Conservation (phyloP, 2,329 filamentous ascomycete genomes). For the Fusarium haematococcum region DNA sequence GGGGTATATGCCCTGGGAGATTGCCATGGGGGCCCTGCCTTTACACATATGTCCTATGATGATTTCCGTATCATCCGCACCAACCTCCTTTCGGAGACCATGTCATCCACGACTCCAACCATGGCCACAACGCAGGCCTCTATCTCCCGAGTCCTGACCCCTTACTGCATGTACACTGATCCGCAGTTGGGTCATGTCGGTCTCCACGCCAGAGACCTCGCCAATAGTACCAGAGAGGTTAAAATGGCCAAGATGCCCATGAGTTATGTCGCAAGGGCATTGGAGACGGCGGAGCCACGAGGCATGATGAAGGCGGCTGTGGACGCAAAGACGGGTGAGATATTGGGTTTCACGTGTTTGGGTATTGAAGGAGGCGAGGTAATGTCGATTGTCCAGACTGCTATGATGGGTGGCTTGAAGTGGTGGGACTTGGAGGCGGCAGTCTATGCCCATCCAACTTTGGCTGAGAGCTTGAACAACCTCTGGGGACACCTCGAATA, state of each 20-base stretch:
- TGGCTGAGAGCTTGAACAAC: conserved; percentile 65
- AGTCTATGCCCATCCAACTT: conserved; percentile 62
- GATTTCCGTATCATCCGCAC: conserved; percentile 64
- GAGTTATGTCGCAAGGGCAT: conserved; percentile 60
- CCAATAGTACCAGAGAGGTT: conserved; percentile 47
- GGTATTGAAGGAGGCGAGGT: conserved; percentile 65
- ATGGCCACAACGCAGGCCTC: conserved; percentile 41
- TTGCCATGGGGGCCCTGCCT: conserved; percentile 63
- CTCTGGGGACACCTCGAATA: conserved; percentile 58
- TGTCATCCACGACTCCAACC: conserved; percentile 41
- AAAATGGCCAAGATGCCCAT: conserved; percentile 64
- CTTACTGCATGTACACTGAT: conserved; percentile 65
- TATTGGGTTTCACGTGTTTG: conserved; percentile 64
- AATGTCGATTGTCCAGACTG: conserved; percentile 65
- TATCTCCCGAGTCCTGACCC: conserved; percentile 51
- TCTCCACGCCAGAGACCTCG: conserved; percentile 55
- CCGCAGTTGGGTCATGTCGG: conserved; percentile 66
- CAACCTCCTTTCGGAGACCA: conserved; percentile 53
- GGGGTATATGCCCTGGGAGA: conserved; percentile 64
- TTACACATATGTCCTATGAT: conserved; percentile 69
- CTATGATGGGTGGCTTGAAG: conserved; percentile 61
- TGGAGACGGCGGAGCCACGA: conserved; percentile 63
- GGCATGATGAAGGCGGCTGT: conserved; percentile 66
- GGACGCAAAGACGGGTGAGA: conserved; percentile 59
- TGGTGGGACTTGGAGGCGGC: conserved; percentile 60